phyloP scores from a whole-genome alignment of 2,329 filamentous ascomycete species.

The Leptographium procerum region DNA sequence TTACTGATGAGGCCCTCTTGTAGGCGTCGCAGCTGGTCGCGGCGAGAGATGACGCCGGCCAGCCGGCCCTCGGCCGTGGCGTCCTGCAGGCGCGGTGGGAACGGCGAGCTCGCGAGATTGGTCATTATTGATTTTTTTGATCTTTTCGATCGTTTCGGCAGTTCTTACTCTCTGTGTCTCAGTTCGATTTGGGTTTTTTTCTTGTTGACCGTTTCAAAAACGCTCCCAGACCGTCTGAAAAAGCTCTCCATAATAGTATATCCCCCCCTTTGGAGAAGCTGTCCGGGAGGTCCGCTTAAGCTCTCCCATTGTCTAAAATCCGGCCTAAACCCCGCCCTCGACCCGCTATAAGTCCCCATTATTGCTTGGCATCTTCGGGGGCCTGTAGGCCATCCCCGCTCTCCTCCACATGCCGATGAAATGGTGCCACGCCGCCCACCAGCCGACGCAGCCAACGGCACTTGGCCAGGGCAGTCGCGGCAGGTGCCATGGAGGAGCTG shows the following conservation, averaged over 20 bases:
- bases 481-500: too few species aligned
- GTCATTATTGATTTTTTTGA: background rate
- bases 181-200: too few species aligned
- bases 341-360: background rate
- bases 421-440: background rate
- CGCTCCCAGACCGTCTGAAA: background rate
- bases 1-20: slow-evolving; percentile 20
- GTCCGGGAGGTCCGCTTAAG: too few species aligned
- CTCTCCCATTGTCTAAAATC: background rate
- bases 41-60: slow-evolving; percentile 25
- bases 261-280: too few species aligned
- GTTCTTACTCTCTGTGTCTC: background rate
- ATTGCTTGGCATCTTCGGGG: background rate
- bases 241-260: background rate
- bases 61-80: slow-evolving; percentile 26
- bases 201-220: too few species aligned
- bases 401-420: background rate
- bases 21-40: slow-evolving; percentile 25
- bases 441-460: background rate
- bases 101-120: background rate
- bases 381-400: background rate
- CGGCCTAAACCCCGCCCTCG: background rate
- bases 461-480: too few species aligned
- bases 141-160: background rate
- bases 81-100: slow-evolving; percentile 18